phyloP scores from a whole-genome alignment of 148 eudicot species.

The Linanthus parryae region DNA sequence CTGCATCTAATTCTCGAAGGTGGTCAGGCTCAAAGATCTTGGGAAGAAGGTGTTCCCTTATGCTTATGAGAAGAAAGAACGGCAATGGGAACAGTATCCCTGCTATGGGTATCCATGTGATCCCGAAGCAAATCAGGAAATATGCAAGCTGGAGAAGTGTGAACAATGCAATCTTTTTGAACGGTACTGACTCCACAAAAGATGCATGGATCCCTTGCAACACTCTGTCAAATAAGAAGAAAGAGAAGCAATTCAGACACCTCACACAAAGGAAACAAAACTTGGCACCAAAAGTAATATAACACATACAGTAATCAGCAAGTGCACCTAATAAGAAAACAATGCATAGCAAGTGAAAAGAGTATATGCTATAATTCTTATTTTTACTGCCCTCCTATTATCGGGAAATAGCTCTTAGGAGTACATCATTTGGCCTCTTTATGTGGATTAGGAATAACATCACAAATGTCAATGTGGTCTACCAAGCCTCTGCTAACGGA shows the following conservation, averaged over 20 bases:
- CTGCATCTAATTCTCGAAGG: conserved; percentile 62
- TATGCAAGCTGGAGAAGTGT: conserved; percentile 49
- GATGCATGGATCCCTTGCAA: conserved; percentile 60
- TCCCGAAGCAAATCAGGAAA: conserved; percentile 57
- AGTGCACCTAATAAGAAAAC: too few species aligned
- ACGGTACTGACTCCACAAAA: conserved; percentile 64
- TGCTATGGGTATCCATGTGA: conserved; percentile 67
- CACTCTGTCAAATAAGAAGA: conserved; percentile 27
- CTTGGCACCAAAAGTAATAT: too few species aligned
- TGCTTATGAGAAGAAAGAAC: conserved; percentile 50
- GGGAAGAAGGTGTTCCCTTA: conserved; percentile 47
- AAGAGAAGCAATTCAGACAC: not conserved
- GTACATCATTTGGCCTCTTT: too few species aligned
- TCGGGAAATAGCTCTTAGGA: too few species aligned
- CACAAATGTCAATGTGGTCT: too few species aligned
- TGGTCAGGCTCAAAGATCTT: conserved; percentile 35
- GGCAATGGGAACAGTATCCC: conserved; percentile 66
- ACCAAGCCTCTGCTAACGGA: too few species aligned
- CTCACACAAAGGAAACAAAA: not conserved
- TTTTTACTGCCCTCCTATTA: too few species aligned
- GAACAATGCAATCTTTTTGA: conserved; percentile 47
- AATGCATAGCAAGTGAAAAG: too few species aligned
- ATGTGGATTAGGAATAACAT: too few species aligned
- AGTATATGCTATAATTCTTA: too few species aligned
- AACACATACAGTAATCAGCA: too few species aligned